Conservation (phyloP, 257 asterid species). For the Primulina tabacum region DNA sequence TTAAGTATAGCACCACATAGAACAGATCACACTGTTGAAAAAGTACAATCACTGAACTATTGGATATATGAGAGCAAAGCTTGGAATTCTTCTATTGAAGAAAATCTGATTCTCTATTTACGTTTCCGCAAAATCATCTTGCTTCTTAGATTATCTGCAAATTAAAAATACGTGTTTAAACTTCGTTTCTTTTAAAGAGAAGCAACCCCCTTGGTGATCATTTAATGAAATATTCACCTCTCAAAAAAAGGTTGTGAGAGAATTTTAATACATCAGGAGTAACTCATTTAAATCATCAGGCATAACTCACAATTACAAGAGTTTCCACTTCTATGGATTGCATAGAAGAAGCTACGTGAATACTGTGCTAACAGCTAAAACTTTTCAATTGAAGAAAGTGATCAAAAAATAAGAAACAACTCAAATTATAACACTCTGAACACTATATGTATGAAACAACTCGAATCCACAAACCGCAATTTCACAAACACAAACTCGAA, state of each 20-base stretch:
- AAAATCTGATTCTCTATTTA: background rate
- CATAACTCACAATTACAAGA: background rate
- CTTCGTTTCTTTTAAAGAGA: background rate
- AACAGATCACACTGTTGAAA: background rate
- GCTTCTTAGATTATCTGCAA: background rate
- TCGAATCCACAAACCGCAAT: background rate
- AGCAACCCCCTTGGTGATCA: background rate
- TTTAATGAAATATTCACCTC: conserved; percentile 5
- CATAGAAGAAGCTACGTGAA: background rate
- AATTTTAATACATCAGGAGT: background rate
- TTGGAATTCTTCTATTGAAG: background rate
- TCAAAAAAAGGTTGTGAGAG: background rate
- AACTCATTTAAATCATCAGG: background rate
- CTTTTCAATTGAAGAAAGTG: background rate
- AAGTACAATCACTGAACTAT: background rate
- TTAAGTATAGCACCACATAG: background rate
- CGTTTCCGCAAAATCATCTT: background rate
- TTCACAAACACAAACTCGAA: too few species aligned
- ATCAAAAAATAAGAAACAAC: background rate
- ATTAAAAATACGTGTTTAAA: too few species aligned
- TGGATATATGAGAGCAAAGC: background rate
- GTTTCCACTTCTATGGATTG: background rate
- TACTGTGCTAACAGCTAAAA: background rate
- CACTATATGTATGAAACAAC: background rate
- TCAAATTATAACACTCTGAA: background rate